Evolutionary conservation across 306 rosid species (phyloP), one percentile per base, ranked within the genome.

Genomic region (Senna siamea): DNA sequence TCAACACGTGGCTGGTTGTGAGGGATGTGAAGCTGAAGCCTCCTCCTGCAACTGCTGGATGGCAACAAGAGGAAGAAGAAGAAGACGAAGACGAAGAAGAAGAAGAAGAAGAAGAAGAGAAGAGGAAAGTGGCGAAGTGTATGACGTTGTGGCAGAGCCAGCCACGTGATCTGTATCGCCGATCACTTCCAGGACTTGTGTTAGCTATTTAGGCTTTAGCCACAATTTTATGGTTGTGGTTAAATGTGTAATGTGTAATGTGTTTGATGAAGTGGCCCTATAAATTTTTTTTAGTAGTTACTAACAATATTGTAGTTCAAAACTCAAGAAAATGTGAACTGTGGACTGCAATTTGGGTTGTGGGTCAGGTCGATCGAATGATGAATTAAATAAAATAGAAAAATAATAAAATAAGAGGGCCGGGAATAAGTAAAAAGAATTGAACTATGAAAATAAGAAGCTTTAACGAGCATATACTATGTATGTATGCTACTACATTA

Each of bases 1-100:
- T 93, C 47, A 91, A 93, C 76, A 93, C 98, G 11, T 93, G 97
- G 97, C 94, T 93, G 7, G 89, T 87, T 4, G 98, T 93, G 63
- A 81, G 83, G 67, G 94, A 93, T 81, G 76, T 93, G 60, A 78
- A 88, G 88, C 79, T 93, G 56, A 78, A 88, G 88, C 80, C 84
- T 0, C 76, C 85, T 43, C 57, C 74, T 3, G 34, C n/a, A n/a
- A n/a, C n/a, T n/a, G n/a, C n/a, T n/a, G n/a, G n/a, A n/a, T n/a
- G n/a, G 3, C 30, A 26, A 26, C 30, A 44, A 5, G 83, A 87
- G 89, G 88, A 86, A 6, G 47, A 41, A 3, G 47, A 41, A 7
- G 47, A 41, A 41, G 47, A 41, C 7, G 47, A 41, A 1, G 47
- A 41, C 7, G 47, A 41, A 1, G 44, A 38, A 1, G 43, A 66